These are phyloP conservation scores for Mucor mucedo DNA, from an alignment of 371 early-diverging fungal species.

Conservation along the genomic window DNA sequence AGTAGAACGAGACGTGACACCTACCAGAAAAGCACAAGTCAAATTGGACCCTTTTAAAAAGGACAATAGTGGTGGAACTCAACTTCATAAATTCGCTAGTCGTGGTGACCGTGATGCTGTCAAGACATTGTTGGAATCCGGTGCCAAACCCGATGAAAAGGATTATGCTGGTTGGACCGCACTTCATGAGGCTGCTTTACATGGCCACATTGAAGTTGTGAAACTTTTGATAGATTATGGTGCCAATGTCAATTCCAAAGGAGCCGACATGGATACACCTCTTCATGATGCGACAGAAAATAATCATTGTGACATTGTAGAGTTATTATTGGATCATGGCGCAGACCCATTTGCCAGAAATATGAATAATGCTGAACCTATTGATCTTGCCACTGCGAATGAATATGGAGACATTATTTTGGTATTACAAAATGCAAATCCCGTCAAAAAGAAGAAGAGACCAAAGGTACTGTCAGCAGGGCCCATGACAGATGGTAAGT, in stretches of 20 bases:
- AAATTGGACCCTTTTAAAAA: conserved; percentile 50
- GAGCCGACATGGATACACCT: conserved; percentile 75
- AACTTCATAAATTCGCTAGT: conserved; percentile 57
- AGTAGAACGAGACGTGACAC: conserved; percentile 46
- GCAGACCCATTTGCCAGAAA: conserved; percentile 61
- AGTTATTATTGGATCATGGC: conserved; percentile 63
- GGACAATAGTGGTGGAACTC: conserved; percentile 61
- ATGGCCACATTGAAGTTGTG: conserved; percentile 66
- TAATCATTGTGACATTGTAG: conserved; percentile 68
- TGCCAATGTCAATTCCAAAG: conserved; percentile 72
- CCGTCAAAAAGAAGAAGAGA: conserved; percentile 21
- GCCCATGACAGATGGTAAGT: conserved; percentile 8
- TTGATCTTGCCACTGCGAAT: conserved; percentile 59
- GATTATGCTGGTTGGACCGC: conserved; percentile 83
- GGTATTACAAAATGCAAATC: conserved; percentile 25
- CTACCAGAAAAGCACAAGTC: conserved; percentile 48
- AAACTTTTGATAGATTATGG: conserved; percentile 69
- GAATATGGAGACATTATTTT: conserved; percentile 50
- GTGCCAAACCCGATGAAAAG: conserved; percentile 72
- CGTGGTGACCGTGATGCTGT: conserved; percentile 58
- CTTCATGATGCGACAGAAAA: conserved; percentile 84
- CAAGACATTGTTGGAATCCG: conserved; percentile 60
- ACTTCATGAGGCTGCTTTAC: conserved; percentile 76
- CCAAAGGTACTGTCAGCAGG: not conserved
- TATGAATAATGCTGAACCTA: conserved; percentile 55